phyloP scores from a whole-genome alignment of 2,329 filamentous ascomycete species.

The Colletotrichum shisoi region DNA sequence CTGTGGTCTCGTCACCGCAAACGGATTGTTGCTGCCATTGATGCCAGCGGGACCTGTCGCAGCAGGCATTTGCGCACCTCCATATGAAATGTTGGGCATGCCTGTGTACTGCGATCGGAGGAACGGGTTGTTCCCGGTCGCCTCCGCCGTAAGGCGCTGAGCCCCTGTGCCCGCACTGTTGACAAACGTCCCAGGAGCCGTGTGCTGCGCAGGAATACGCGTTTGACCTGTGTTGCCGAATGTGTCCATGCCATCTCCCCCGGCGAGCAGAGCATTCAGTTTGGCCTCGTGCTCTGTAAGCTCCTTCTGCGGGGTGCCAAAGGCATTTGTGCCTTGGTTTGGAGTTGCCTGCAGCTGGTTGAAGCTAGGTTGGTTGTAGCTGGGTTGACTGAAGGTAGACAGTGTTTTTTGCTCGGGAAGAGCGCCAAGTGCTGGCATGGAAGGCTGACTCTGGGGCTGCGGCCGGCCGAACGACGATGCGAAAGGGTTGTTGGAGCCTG shows the following conservation, averaged over 20 bases:
- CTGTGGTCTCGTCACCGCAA: constrained; percentile 62
- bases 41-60: constrained; percentile 65
- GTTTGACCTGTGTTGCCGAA: constrained; percentile 97
- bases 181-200: constrained; percentile 92
- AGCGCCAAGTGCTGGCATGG: constrained; percentile 75
- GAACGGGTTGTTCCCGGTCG: constrained; percentile 90
- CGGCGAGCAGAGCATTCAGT: constrained; percentile 85
- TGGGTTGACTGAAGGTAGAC: constrained; percentile 63
- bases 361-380: constrained; percentile 10
- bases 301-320: constrained; percentile 58
- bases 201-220: constrained; percentile 95
- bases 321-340: constrained; percentile 21
- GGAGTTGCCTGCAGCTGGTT: neutral
- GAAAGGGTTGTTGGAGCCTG: constrained; percentile 98
- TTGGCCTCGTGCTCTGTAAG: constrained; percentile 72
- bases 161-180: constrained; percentile 90
- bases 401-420: constrained; percentile 87
- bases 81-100: constrained; percentile 68
- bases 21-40: constrained; percentile 67
- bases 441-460: constrained; percentile 63
- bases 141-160: constrained; percentile 71
- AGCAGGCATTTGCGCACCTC: constrained; percentile 57
- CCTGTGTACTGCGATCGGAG: constrained; percentile 84
- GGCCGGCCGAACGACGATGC: constrained; percentile 74
- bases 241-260: constrained; percentile 93